Evolutionary conservation across 2,329 filamentous ascomycete species (phyloP), one percentile per base, ranked within the genome.

Genomic region (Coniochaeta sp.): DNA sequence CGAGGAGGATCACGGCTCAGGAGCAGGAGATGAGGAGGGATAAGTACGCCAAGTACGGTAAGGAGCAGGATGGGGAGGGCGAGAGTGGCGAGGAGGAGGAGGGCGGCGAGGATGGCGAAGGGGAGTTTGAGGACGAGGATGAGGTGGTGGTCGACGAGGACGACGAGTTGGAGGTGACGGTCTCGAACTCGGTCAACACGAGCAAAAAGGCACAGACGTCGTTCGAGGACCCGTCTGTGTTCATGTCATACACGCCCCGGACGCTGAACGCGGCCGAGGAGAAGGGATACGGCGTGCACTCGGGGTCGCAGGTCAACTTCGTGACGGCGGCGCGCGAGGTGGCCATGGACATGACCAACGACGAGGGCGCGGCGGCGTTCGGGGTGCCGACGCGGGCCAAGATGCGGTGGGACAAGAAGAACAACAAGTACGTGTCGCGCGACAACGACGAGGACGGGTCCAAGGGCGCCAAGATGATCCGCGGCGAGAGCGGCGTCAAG

Each of bases 391-490:
- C 87, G 55, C 89, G 87, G 67, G 76, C 87, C 56, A 84, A 87
- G 65, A 88, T 96, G 87, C 89, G 95, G 65, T 99, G 95, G 95
- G 95, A 99, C 78, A 93, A 96, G 79, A 96, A 96, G 75, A 85
- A 87, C 69, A 96, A 90, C 77, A 98, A 97, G 76, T 99, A 98
- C 77, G 93, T 99, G 38, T 81, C 90, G 14, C 86, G 90, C 38
- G 87, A 87, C 67, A 98, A 99, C 79, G 95, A 99, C 76, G 90
- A 96, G 67, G 96, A 99, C 76, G 95, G 95, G 42, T 96, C 80
- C 67, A 88, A 87, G 70, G 83, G 83, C 55, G 73, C 77, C 62
- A 83, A 82, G 70, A 88, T 97, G 77, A 88, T 97, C 60, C 83
- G 85, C 63, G 93, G 95, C 68, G 95, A 99, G 77, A 91, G 86